A percentile compares a stretch with the other conserved stretches of the same genome.
phyloP scores from a whole-genome alignment of 2,329 filamentous ascomycete species.

The Penicillium sp. region DNA sequence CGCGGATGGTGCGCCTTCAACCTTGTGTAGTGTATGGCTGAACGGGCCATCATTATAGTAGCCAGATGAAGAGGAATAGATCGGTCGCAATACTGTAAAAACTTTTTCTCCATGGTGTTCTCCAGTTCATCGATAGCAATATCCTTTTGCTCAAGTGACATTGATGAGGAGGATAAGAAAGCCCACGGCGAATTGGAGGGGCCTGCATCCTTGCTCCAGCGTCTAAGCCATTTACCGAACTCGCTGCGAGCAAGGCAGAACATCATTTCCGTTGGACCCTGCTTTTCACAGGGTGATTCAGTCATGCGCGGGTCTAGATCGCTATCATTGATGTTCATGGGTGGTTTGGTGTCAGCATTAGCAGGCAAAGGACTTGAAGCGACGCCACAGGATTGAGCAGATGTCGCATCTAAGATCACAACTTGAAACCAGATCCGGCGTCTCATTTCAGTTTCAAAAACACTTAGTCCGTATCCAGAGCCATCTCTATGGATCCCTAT shows the following conservation, averaged over 20 bases:
- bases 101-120: constrained; percentile 35
- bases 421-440: constrained; percentile 33
- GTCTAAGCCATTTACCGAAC: constrained; percentile 31
- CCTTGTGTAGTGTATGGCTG: constrained; percentile 46
- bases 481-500: constrained; percentile 54
- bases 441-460: constrained; percentile 48
- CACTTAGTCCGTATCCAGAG: constrained; percentile 43
- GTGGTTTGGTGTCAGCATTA: constrained; percentile 26
- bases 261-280: constrained; percentile 50
- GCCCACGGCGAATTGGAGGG: constrained; percentile 21
- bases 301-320: constrained; percentile 47
- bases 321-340: constrained; percentile 45
- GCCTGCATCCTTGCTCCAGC: constrained; percentile 14
- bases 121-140: constrained; percentile 37
- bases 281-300: constrained; percentile 42
- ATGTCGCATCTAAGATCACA: constrained; percentile 25
- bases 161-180: constrained; percentile 20
- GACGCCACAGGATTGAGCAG: constrained; percentile 23
- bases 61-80: constrained; percentile 48
- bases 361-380: constrained; percentile 12
- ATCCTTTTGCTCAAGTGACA: constrained; percentile 24
- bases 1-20: constrained; percentile 49
- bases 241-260: constrained; percentile 37
- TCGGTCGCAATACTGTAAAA: constrained; percentile 38
- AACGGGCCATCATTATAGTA: constrained; percentile 45